phyloP scores from a whole-genome alignment of 768 basidiomycete genomes.

The Pleurotus tuoliensis region DNA sequence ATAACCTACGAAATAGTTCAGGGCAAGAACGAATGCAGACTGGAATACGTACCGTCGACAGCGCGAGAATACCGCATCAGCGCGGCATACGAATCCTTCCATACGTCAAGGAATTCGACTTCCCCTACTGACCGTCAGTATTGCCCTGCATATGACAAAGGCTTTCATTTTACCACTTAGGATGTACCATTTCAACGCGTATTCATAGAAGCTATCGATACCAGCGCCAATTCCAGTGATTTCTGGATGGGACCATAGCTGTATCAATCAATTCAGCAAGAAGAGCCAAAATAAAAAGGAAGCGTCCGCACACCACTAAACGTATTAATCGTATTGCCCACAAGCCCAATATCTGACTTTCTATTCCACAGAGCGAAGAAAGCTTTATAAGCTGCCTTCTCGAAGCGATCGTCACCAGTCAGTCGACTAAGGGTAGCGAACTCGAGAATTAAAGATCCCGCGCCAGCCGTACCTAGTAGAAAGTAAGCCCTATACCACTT shows the following conservation, averaged over 20 bases:
- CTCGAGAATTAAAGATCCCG: conserved; percentile 89
- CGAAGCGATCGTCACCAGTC: conserved; percentile 86
- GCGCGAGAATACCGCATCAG: conserved; percentile 84
- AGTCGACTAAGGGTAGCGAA: conserved; percentile 91
- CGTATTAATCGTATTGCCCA: conserved; percentile 87
- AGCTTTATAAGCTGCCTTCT: conserved; percentile 84
- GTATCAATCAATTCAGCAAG: conserved; percentile 28
- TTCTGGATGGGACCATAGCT: conserved; percentile 70
- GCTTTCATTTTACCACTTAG: conserved; percentile 53
- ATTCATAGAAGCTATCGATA: conserved; percentile 94
- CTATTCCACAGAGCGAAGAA: conserved; percentile 95
- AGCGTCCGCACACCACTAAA: conserved; percentile 61
- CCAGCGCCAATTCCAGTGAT: conserved; percentile 87
- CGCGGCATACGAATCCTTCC: conserved; percentile 78
- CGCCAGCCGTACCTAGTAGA: conserved; percentile 78
- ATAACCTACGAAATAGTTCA: neutral
- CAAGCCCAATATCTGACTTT: conserved; percentile 75
- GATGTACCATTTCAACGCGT: conserved; percentile 90
- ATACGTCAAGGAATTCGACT: conserved; percentile 76
- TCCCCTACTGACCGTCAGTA: conserved; percentile 49
- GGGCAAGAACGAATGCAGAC: conserved; percentile 31
- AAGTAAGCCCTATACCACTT: conserved; percentile 3
- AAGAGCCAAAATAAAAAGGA: conserved; percentile 1
- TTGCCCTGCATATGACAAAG: neutral
- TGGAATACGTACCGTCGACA: conserved; percentile 74